phyloP scores from a whole-genome alignment of 75 land plant genomes.

The Sequoia sempervirens region DNA sequence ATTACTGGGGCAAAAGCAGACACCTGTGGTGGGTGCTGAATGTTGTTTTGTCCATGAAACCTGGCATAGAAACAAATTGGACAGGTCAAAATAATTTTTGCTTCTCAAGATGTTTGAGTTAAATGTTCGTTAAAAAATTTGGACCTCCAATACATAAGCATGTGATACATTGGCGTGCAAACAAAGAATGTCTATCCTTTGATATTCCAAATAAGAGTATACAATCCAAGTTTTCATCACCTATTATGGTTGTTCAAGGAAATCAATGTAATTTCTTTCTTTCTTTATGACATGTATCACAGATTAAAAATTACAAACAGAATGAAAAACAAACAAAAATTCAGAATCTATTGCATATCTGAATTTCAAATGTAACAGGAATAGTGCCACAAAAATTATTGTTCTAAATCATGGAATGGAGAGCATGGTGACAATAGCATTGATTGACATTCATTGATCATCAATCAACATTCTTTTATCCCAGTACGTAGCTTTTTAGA shows the following conservation, averaged over 20 bases:
- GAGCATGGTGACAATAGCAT: background rate
- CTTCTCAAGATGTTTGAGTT: background rate
- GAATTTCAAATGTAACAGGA: background rate
- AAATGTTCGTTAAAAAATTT: background rate
- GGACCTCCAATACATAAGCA: background rate
- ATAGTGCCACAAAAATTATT: background rate
- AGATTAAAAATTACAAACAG: background rate
- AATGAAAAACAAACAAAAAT: background rate
- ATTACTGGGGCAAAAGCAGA: conserved; percentile 35
- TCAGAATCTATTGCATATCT: background rate
- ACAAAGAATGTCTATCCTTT: background rate
- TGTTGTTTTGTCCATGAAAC: conserved; percentile 49
- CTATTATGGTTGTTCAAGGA: background rate
- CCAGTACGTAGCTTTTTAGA: background rate
- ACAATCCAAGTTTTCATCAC: background rate
- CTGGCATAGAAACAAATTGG: conserved; percentile 8
- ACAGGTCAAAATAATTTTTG: background rate
- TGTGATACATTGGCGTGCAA: background rate
- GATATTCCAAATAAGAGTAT: background rate
- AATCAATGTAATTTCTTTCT: background rate
- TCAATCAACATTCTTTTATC: background rate
- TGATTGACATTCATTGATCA: background rate
- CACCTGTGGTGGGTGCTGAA: conserved; percentile 46
- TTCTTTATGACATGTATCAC: background rate
- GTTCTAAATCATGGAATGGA: background rate